These are phyloP conservation scores for Malus orientalis DNA, from an alignment of 306 rosid genomes.

Conservation along the genomic window DNA sequence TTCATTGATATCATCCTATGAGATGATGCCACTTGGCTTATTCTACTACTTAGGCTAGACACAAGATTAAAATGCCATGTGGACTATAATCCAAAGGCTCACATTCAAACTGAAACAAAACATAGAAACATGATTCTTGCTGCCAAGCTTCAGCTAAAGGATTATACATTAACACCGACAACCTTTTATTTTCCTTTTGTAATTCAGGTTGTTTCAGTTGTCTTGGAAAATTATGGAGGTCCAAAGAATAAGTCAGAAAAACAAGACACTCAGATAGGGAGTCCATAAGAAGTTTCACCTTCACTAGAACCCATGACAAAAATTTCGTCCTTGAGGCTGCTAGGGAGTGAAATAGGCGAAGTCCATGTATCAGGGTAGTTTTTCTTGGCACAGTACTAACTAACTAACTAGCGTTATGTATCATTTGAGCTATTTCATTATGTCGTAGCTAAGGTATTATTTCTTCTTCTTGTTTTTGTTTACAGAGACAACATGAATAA, in stretches of 20 bases:
- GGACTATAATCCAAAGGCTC: too few species aligned
- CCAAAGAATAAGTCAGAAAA: constrained; percentile 12
- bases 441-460: background rate
- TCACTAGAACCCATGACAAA: constrained; percentile 14
- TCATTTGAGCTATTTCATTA: constrained; percentile 1
- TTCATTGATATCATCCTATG: too few species aligned
- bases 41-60: too few species aligned
- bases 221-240: constrained; percentile 54
- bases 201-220: constrained; percentile 55
- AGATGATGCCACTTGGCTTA: too few species aligned
- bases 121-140: too few species aligned
- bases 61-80: too few species aligned
- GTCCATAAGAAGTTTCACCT: background rate
- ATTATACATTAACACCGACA: too few species aligned
- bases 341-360: constrained; percentile 58
- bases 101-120: too few species aligned
- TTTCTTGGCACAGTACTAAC: constrained; percentile 5
- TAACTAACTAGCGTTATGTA: background rate
- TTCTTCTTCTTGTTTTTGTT: background rate
- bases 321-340: constrained; percentile 41
- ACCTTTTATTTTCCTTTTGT: constrained; percentile 13
- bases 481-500: constrained; percentile 36
- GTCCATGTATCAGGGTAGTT: constrained; percentile 40
- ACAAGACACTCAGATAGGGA: background rate
- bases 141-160: too few species aligned